Evolutionary conservation across 129 eudicot species (phyloP).

Genomic region (Mikania micrantha): DNA sequence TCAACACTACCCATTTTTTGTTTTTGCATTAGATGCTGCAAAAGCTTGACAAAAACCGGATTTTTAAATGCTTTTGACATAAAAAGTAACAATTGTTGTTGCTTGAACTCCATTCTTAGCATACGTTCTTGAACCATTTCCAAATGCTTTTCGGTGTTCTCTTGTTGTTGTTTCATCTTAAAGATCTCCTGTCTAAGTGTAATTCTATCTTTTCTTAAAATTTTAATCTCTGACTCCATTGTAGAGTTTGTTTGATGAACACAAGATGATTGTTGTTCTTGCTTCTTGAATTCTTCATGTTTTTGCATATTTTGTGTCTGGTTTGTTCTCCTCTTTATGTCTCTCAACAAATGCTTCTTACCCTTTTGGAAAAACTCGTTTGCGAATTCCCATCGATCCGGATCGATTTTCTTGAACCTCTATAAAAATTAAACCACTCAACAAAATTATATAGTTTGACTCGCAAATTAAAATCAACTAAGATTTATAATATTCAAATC

Average conservation of each 20-base stretch:
- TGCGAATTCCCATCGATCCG: constrained; percentile 88
- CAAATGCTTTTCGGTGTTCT: constrained; percentile 31
- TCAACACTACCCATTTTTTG: constrained; percentile 22
- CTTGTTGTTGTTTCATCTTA: constrained; percentile 53
- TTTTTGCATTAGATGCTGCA: constrained; percentile 38
- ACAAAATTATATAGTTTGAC: not conserved
- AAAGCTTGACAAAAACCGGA: constrained; percentile 36
- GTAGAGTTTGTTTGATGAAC: constrained; percentile 6
- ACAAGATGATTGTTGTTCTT: constrained; percentile 15
- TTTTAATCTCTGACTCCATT: constrained; percentile 45
- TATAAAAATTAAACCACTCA: constrained; percentile 21
- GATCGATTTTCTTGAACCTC: constrained; percentile 80
- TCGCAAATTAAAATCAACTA: not conserved
- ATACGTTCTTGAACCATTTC: constrained; percentile 42
- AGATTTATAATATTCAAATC: too few relatives aligned
- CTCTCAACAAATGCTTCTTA: constrained; percentile 64
- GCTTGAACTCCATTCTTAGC: constrained; percentile 42
- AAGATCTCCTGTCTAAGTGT: constrained; percentile 38
- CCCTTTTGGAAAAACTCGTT: constrained; percentile 68
- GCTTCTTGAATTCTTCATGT: constrained; percentile 6
- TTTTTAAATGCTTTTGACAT: constrained; percentile 36
- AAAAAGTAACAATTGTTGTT: constrained; percentile 38
- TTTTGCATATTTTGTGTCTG: constrained; percentile 24
- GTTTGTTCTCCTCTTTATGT: constrained; percentile 52
- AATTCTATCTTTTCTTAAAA: constrained; percentile 36